A percentile compares a stretch with the other conserved stretches of the same genome.
Evolutionary conservation across 2,329 filamentous ascomycete species (phyloP).

Genomic region (Lachnellula cervina): DNA sequence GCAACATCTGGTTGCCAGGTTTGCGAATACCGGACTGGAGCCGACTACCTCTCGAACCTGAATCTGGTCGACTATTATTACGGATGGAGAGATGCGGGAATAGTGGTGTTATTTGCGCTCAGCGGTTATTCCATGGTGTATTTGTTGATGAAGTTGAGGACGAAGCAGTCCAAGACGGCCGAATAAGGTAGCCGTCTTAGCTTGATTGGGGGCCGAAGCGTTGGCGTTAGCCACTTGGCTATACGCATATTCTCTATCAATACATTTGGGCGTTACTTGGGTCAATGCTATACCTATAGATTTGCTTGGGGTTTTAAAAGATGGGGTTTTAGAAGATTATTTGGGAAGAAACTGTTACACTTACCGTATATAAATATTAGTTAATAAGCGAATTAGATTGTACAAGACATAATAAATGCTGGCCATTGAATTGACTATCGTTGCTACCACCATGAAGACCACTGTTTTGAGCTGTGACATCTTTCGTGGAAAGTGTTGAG

Average conservation of each 20-base stretch:
- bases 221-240: background rate
- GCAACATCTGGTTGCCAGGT: constrained; percentile 52
- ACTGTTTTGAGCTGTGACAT: no score
- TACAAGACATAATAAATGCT: no score
- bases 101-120: constrained; percentile 40
- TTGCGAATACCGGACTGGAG: constrained; percentile 53
- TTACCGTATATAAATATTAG: no score
- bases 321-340: no score
- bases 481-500: no score
- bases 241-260: background rate
- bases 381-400: no score
- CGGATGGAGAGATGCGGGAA: constrained; percentile 61
- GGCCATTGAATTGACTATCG: no score
- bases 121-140: constrained; percentile 40
- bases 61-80: constrained; percentile 58
- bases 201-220: background rate
- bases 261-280: background rate
- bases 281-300: no score
- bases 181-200: constrained; percentile 4
- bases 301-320: no score
- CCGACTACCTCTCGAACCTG: constrained; percentile 55
- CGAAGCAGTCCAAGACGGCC: constrained; percentile 43
- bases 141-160: constrained; percentile 44
- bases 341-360: no score
- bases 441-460: no score